These are phyloP conservation scores for Rhizopogon vinicolor DNA, from an alignment of 768 basidiomycete genomes.

Conservation along the genomic window DNA sequence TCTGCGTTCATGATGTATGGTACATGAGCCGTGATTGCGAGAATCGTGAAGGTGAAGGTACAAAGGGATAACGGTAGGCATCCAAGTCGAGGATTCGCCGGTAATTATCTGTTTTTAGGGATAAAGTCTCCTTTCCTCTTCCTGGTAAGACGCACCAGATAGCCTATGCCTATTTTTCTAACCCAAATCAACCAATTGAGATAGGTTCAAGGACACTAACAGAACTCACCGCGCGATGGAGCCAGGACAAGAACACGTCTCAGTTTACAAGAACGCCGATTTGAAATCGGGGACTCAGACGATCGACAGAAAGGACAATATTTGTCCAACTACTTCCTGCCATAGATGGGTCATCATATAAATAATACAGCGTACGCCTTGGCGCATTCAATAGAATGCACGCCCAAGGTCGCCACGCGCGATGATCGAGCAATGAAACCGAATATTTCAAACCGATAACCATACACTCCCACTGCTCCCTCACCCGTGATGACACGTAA, in stretches of 20 bases:
- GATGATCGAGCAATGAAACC: neutral
- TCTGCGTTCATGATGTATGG: slow-evolving; percentile 6
- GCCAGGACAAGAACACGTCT: slow-evolving; percentile 1
- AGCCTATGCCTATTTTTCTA: neutral
- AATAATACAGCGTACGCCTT: neutral
- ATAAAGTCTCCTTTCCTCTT: neutral
- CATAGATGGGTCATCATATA: too few relatives aligned
- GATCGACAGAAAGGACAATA: neutral
- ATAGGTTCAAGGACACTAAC: neutral
- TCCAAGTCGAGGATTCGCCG: neutral
- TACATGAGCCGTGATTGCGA: neutral
- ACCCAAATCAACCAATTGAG: neutral
- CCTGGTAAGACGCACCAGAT: neutral
- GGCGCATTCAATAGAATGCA: too few relatives aligned
- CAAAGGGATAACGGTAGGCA: neutral
- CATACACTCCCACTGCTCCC: too few relatives aligned
- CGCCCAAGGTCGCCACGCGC: too few relatives aligned
- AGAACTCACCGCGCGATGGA: neutral
- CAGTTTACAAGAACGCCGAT: neutral
- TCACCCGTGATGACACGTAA: too few relatives aligned
- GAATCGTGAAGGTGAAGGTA: neutral
- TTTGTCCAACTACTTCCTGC: neutral
- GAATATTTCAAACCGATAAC: neutral
- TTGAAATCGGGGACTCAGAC: neutral
- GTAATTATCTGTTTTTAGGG: neutral